Evolutionary conservation across 2,329 filamentous ascomycete species (phyloP).

Genomic region (Aspergillus sergii): DNA sequence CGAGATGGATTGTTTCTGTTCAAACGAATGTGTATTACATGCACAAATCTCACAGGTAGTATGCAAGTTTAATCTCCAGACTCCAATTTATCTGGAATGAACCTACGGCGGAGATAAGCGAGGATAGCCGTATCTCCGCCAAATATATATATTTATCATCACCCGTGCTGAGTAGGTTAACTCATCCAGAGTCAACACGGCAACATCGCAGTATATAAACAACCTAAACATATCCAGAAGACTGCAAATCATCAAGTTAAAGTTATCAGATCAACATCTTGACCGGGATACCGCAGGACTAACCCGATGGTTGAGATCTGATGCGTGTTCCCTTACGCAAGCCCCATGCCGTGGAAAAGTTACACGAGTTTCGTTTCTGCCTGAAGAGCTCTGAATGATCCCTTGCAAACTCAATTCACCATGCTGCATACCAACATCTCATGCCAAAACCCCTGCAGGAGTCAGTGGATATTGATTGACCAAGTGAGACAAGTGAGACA

Average conservation of each 20-base stretch:
- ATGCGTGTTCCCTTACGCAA: background rate
- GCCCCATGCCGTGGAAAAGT: background rate
- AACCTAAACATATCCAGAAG: background rate
- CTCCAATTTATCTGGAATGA: too few species aligned
- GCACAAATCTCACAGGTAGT: background rate
- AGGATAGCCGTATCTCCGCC: background rate
- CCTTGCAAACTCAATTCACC: background rate
- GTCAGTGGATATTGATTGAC: background rate
- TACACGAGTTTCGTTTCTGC: background rate
- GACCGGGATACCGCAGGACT: background rate
- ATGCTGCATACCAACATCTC: background rate
- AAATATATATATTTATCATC: background rate
- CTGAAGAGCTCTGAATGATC: background rate
- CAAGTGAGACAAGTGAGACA: background rate
- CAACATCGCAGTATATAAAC: too few species aligned
- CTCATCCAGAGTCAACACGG: background rate
- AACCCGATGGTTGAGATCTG: background rate
- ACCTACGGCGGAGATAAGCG: background rate
- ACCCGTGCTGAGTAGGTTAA: accelerated
- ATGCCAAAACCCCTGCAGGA: background rate
- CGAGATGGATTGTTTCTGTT: too few species aligned
- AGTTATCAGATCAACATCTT: background rate
- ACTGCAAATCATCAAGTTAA: background rate
- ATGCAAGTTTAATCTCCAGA: background rate
- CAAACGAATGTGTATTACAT: too few species aligned